Percentiles rank a stretch among this genome's conserved stretches.
Conservation (phyloP, 2,329 filamentous ascomycete species). For the Talaromyces verruculosus region DNA sequence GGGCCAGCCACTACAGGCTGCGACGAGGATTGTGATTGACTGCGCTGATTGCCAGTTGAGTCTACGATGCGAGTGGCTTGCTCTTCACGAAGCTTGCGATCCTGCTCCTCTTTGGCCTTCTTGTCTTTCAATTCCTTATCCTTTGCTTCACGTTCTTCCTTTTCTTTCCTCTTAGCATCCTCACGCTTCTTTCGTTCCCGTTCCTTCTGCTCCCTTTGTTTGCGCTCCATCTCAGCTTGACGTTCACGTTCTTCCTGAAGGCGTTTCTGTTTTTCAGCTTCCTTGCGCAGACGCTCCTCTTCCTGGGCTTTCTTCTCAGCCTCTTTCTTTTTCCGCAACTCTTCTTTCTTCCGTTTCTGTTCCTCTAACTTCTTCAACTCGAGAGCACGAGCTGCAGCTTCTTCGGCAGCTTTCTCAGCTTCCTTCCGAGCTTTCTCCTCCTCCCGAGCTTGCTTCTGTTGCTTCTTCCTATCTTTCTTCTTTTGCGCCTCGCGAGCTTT, state of each 20-base stretch:
- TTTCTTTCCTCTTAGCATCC: slow-evolving; percentile 73
- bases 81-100: slow-evolving; percentile 52
- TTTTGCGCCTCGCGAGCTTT: slow-evolving; percentile 92
- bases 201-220: slow-evolving; percentile 74
- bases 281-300: slow-evolving; percentile 79
- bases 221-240: slow-evolving; percentile 82
- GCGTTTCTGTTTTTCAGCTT: slow-evolving; percentile 77
- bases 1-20: slow-evolving; percentile 26
- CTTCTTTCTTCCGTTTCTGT: slow-evolving; percentile 76
- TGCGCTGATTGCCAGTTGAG: slow-evolving; percentile 51
- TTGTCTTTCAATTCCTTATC: slow-evolving; percentile 75
- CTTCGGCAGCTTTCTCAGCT: slow-evolving; percentile 84
- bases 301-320: slow-evolving; percentile 87
- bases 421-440: slow-evolving; percentile 87
- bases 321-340: slow-evolving; percentile 88
- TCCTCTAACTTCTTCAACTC: slow-evolving; percentile 81
- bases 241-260: slow-evolving; percentile 81
- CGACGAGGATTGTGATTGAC: slow-evolving; percentile 37
- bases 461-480: slow-evolving; percentile 87
- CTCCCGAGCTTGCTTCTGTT: slow-evolving; percentile 84
- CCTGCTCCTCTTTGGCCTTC: slow-evolving; percentile 62
- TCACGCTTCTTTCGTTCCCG: slow-evolving; percentile 75
- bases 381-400: slow-evolving; percentile 70
- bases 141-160: slow-evolving; percentile 58
- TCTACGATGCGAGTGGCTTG: slow-evolving; percentile 58